Evolutionary conservation across 2,329 filamentous ascomycete species (phyloP), one percentile per base, ranked within the genome.

Genomic region (Claviceps lovelessii): DNA sequence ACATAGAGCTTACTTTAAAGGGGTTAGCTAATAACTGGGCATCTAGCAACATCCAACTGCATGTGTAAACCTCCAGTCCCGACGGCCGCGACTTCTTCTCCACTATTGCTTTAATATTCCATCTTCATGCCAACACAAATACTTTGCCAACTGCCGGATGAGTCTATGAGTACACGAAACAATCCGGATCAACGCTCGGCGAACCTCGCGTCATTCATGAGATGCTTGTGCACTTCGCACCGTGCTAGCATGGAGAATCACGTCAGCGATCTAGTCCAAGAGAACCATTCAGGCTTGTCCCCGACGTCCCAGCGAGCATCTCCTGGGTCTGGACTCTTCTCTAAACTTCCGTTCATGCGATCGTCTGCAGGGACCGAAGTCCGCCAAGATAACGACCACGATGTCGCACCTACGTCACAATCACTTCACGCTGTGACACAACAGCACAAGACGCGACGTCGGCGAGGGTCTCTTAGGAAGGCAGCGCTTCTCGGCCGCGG

Each of bases 391-490:
- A 61, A 68, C 59, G 63, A 72, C 61, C 70, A 70, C 58, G 70
- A 61, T 61, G 56, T 58, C 49, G 59, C 48, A 64, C 62, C 56
- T 60, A 62, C 56, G 66, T 64, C 55, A 63, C 60, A 50, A 66
- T 60, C 55, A 61, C 64, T 41, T 61, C 45, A 49, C 50, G 50
- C 56, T 11, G 42, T 55, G n/a, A 41, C 63, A 49, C 72, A 72
- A 63, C 74, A 69, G 64, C 75, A 68, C 66, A 76, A 69, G 72
- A 76, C 61, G 68, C 78, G 89, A 54, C 83, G 84, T 62, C 81
- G 90, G 57, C 87, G 86, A 65, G 90, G 89, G 4, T 95, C 90
- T 11, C 74, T 96, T 66, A 80, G 90, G 57, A 95, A 95, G 70
- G 88, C 88, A 11, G 90, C 89, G 31, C 74, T 95, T 51, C 76